A percentile compares a stretch with the other conserved stretches of the same genome.
phyloP scores from a whole-genome alignment of 2,329 filamentous ascomycete species.

The Hysterium pulicare region DNA sequence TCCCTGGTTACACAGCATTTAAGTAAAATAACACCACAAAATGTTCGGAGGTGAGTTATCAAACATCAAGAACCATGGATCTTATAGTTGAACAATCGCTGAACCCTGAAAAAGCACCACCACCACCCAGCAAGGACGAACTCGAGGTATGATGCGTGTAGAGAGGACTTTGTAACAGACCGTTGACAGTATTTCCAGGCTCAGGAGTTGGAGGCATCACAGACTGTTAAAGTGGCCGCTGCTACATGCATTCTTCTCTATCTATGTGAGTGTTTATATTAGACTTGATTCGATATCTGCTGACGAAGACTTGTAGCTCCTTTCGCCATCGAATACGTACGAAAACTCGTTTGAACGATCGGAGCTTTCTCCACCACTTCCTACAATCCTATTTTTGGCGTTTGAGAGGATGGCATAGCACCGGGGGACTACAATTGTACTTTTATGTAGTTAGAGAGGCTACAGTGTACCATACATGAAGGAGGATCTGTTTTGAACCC shows the following conservation, averaged over 20 bases:
- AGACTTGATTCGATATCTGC: neutral
- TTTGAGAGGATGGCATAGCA: neutral
- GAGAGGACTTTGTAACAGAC: neutral
- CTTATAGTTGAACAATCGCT: too few species aligned
- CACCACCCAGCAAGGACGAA: conserved; percentile 65
- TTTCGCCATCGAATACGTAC: conserved; percentile 48
- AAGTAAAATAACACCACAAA: conserved; percentile 18
- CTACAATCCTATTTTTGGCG: neutral
- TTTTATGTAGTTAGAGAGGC: neutral
- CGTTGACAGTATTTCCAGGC: conserved; percentile 18
- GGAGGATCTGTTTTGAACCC: too few species aligned
- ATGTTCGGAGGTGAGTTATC: conserved; percentile 63
- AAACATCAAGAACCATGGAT: too few species aligned
- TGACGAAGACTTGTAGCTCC: conserved; percentile 38
- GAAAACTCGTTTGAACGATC: conserved; percentile 40
- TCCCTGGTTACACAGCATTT: neutral
- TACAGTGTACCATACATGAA: neutral
- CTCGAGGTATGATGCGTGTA: conserved; percentile 44
- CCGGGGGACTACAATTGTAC: neutral
- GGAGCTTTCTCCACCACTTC: too few species aligned
- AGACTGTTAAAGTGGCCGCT: conserved; percentile 61
- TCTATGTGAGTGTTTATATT: conserved; percentile 56
- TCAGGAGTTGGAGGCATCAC: conserved; percentile 63
- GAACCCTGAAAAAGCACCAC: conserved; percentile 58
- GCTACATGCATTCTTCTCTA: conserved; percentile 65